Evolutionary conservation across 176 grass and related monocot genomes (phyloP), one percentile per base, ranked within the genome.

Genomic region (Dendrocalamus sinicus): DNA sequence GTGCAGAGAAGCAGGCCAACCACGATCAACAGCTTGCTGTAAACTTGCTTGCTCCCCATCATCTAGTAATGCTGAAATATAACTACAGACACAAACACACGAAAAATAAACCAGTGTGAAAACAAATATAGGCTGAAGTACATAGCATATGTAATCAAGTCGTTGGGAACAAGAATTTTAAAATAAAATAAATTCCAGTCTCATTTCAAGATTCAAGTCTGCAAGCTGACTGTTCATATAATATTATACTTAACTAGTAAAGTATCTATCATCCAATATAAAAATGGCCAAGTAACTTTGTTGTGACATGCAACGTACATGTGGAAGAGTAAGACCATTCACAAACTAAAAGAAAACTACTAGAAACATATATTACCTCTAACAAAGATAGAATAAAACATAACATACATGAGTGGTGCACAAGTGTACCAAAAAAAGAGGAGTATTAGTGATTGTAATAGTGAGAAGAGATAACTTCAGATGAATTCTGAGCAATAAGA

Each of bases 1-100:
- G 84, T 98, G 96, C 53, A 98, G 85, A 55, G 89, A 93, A 73
- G 96, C 89, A 68, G 96, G 96, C 96, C 93, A 98, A 80, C 91
- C 93, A 78, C 46, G 86, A 89, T 76, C 87, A 90, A 92, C 50
- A 83, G 96, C 96, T 86, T 86, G 74, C 66, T 95, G 88, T 77
- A 95, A 89, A 92, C 77, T 86, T 89, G 88, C 83, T 40, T 88
- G 75, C 52, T 95, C 96, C 68, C 77, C 86, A 83, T 95, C 91
- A 86, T 94, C 91, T 85, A 92, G 59, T 60, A 95, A 89, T 71
- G 96, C 96, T 83, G 96, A 95, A 81, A 98, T 80, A 89, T 98
- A 98, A 76, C 96, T 98, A 79, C 24, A 86, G 13, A 75, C 15
- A 77, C 20, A 77, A 63, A 74, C 17, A 46, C 53, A 26, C 1